Base-by-base conservation (phyloP, 768 basidiomycete species). In the Lentinula raphanica region DNA sequence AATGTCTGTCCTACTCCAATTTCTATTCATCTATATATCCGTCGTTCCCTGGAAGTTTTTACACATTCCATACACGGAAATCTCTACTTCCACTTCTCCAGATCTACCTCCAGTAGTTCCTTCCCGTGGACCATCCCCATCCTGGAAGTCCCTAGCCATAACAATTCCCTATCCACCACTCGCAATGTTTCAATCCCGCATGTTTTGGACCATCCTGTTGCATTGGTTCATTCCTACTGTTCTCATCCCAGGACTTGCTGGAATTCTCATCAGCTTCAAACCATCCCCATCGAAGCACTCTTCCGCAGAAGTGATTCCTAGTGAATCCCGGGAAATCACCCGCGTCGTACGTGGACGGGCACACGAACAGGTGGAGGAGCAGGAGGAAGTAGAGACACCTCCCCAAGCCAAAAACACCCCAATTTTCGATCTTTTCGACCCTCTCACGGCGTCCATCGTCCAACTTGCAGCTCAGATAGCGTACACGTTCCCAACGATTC, bases 141-240 rank as follows among this genome's bases (percentile, higher is more conserved):
- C 32, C 15, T 57, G 51, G 50, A 49, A 28, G n/a, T 40, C 44
- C 17, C 13, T 46, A 39, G 42, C 42, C 21, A 13, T 9, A 76
- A 8, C 62, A 67, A 11, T 48, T 85, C 38, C 70, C n/a, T 86
- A 84, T 60, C 79, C 84, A 3, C 83, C 83, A 0, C 60, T 72
- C 7, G 58, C 59, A 44, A 73, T 73, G 11, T 77, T 87, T 68
- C 72, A 74, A 51, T 75, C 76, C 9, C 63, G 65, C 15, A 73
- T 75, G 2, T 81, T 86, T 57, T 84, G 82, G 79, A 68, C 71
- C 29, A 77, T 81, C 38, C 68, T 88, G 11, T 60, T 81, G 6
- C 82, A 87, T 63, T 89, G 87, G 87, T 74, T 75, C 28, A 64
- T 87, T 40, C 87, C 87, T 3, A 76, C 85, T 13, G 60, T 89